Evolutionary conservation across 306 rosid species (phyloP).

Genomic region (Vachellia collinsii): DNA sequence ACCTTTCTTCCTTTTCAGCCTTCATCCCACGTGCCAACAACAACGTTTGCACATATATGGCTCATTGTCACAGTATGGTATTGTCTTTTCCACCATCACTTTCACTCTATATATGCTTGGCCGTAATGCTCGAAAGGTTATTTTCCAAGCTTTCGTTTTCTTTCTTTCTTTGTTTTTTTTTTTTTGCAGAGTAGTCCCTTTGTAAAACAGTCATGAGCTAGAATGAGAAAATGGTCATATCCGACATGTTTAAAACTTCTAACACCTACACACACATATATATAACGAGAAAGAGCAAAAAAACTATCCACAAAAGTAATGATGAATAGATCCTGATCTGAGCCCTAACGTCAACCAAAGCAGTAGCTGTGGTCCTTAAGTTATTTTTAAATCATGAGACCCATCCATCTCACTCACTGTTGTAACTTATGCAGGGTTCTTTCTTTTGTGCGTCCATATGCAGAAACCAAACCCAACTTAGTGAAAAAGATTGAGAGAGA

Average conservation of each 20-base stretch:
- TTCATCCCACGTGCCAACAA: conserved; percentile 1
- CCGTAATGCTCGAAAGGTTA: not conserved
- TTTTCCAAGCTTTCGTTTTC: not conserved
- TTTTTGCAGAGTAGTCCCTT: not conserved
- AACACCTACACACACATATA: not conserved
- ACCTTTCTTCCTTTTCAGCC: not conserved
- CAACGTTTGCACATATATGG: not conserved
- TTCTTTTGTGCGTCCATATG: not conserved
- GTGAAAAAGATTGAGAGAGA: conserved; percentile 1
- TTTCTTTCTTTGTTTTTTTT: too few species aligned
- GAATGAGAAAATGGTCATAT: not conserved
- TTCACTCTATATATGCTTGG: not conserved
- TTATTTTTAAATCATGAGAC: conserved; percentile 4
- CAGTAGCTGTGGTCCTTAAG: conserved; percentile 24
- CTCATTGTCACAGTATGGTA: not conserved
- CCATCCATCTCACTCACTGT: not conserved
- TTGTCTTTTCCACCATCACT: conserved; percentile 7
- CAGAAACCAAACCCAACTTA: conserved; percentile 10
- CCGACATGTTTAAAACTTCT: not conserved
- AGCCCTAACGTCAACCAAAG: not conserved
- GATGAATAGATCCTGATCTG: conserved; percentile 9
- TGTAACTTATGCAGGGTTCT: not conserved
- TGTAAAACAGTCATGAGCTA: not conserved
- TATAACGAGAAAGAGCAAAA: not conserved
- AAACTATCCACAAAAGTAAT: conserved; percentile 15